Base-by-base conservation (phyloP, 768 basidiomycete species). In the Tricholoma bakamatsutake region DNA sequence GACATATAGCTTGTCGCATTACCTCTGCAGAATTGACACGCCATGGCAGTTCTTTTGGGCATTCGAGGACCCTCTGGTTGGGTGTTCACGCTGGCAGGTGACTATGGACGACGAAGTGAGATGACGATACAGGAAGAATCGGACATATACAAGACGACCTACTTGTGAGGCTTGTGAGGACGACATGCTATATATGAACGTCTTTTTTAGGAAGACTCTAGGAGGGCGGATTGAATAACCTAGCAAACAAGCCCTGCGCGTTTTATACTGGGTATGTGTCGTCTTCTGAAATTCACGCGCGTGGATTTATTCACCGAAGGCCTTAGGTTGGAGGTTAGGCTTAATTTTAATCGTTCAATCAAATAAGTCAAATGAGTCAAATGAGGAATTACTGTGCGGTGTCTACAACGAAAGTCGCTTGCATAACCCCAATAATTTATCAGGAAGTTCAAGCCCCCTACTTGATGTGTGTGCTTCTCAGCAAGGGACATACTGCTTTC, bases 21-120 rank as follows among this genome's bases (percentile, higher is more conserved):
- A 84, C 87, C 83, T 67, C 87, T 74, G 66, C 87, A 89, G 63
- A 88, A 89, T 53, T 79, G 77, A 63, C 87, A 89, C 6, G 87
- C 87, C 84, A 89, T 87, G 0, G 82, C 78, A 0, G 80, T 85
- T 53, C 85, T 63, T 63, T 67, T 72, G 11, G 74, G 73, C 21
- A 64, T 64, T 48, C 67, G 60, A 28, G 64, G 61, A 33, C 33
- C 31, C 13, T 62, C 37, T 17, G 31, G n/a, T 46, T 63, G 59
- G 21, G 40, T 48, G 24, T 47, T 55, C 35, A 39, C 48, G n/a
- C 37, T 34, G 18, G 39, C 10, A 13, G 53, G 39, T 18, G 52
- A 31, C 57, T 61, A 45, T 31, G 37, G 31, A 47, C n/a, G 28
- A 35, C 7, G 6, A 46, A 34, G 27, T 18, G 21, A 52, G 30